Evolutionary conservation across 306 rosid genomes (phyloP), one percentile per base, ranked within the genome.

Genomic region (Begonia peltatifolia): DNA sequence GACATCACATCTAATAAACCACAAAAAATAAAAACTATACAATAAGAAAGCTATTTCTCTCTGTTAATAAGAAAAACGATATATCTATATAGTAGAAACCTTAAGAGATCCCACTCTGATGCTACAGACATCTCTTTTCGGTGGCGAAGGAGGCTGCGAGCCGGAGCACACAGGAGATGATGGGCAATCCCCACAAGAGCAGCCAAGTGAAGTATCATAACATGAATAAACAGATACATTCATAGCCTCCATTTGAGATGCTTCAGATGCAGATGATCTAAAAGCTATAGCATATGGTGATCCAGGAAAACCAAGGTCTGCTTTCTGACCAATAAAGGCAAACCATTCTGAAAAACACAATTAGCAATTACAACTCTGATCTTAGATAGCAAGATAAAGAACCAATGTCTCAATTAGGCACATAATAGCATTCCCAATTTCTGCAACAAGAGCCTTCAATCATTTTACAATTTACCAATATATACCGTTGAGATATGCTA

Each of bases 171-270:
- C 56, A 12, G 95, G 77, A 68, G 95, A 74, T 69, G 65, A 66
- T 57, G 95, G 97, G 60, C 97, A 89, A 74, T 89, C 97, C 50
- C 97, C 97, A 25, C 97, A 89, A 68, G 97, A 89, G 74, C 97
- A 89, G 60, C 95, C 94, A 50, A 89, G 77, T 50, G 97, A 85
- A 67, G 87, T 80, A 79, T 89, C 97, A 61, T 72, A 70, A 61
- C 97, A 89, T 12, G 85, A 71, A 69, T 80, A 89, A 55, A 52
- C 81, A 64, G 95, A 76, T 60, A 80, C 80, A 42, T 89, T 85
- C 97, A 89, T 89, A 54, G 60, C 84, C 72, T 68, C 74, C 87
- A 89, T 71, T 17, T 67, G 72, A 58, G 87, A 82, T 61, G 85
- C 52, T 60, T 70, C 68, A 8, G 61, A 70, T 68, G 66, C 59